phyloP scores from a whole-genome alignment of 2,329 filamentous ascomycete species.

The Fusarium anthophilum region DNA sequence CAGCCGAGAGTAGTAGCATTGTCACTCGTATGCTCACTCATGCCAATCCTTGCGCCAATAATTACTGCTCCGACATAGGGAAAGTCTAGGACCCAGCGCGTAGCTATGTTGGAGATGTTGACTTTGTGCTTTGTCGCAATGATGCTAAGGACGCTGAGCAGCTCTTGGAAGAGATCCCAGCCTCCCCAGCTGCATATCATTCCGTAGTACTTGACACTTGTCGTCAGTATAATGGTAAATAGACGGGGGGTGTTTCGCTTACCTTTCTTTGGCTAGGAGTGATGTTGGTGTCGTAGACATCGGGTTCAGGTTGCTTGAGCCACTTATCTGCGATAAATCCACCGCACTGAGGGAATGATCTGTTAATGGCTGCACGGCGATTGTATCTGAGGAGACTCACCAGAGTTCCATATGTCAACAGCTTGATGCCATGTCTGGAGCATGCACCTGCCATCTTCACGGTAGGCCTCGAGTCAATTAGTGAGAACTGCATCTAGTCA shows the following conservation, averaged over 20 bases:
- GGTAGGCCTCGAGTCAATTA: background rate
- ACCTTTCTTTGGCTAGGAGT: slow-evolving; percentile 1
- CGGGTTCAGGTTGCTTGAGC: background rate
- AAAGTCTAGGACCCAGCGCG: background rate
- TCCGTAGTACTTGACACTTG: background rate
- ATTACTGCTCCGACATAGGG: background rate
- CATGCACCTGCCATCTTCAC: background rate
- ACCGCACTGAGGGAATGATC: background rate
- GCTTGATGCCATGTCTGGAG: background rate
- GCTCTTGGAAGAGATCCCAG: background rate
- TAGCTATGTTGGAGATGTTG: background rate
- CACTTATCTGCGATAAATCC: background rate
- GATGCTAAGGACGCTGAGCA: background rate
- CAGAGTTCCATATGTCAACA: background rate
- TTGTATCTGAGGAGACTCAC: accelerated
- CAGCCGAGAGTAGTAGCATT: background rate
- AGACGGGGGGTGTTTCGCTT: accelerated
- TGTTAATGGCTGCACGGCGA: background rate
- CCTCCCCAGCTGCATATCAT: background rate
- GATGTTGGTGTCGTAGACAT: background rate
- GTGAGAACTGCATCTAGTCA: background rate
- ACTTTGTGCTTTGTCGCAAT: background rate
- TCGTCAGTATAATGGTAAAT: accelerated
- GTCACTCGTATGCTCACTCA: background rate
- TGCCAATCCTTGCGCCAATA: background rate